Percentiles rank a stretch among this genome's conserved stretches.
These are phyloP conservation scores for Neurospora crassa DNA, from an alignment of 2,329 filamentous ascomycete genomes.

Conservation along the genomic window DNA sequence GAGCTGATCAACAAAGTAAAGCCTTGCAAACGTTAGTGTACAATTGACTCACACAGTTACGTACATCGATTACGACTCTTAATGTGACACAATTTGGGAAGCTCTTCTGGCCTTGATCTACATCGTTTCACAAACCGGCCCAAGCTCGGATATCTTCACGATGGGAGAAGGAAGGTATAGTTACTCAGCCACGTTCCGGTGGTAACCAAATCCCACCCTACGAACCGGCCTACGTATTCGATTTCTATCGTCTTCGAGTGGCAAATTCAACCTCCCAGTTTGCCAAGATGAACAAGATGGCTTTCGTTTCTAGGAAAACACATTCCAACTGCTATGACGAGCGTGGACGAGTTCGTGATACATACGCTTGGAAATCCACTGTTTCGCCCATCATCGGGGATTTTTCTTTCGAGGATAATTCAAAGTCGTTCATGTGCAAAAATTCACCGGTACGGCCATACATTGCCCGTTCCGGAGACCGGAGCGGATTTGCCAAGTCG, in stretches of 20 bases:
- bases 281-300: not conserved
- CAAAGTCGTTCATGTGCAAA: not conserved
- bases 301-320: not conserved
- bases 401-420: not conserved
- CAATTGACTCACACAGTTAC: not conserved
- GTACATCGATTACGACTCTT: not conserved
- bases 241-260: not conserved
- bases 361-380: not conserved
- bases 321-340: not conserved
- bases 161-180: not conserved
- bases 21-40: not conserved
- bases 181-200: not conserved
- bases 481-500: not conserved
- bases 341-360: not conserved
- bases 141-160: not conserved
- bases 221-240: not conserved
- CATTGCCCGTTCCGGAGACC: not conserved
- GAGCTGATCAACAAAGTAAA: not conserved
- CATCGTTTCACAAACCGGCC: not conserved
- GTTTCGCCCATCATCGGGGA: not conserved
- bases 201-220: not conserved
- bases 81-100: not conserved
- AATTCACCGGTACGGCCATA: too few species aligned
- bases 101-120: not conserved
- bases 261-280: not conserved